Base-by-base conservation (phyloP, 1,284 basidiomycete genomes). In the Entoloma clypeatum region DNA sequence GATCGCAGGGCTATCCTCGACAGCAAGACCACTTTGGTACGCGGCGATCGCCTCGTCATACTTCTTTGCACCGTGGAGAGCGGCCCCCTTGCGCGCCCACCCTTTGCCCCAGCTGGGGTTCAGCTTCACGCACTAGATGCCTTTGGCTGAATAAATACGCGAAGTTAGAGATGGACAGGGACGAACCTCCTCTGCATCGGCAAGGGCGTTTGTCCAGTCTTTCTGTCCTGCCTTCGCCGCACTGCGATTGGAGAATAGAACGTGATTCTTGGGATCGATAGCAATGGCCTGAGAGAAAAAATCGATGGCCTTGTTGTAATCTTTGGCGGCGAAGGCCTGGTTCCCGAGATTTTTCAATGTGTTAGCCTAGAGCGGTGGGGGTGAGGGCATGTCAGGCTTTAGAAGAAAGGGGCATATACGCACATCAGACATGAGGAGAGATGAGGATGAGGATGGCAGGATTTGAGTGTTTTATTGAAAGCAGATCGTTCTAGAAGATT, bases 281-380 rank as follows among this genome's bases (percentile, higher is more conserved):
- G 77, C 81, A 60, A 97, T 89, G 14, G 91, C 94, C 54, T 94
- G 78, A 4, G 85, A 79, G 71, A 96, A 98, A 36, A 87, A 65
- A 53, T 83, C 75, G 68, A 94, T 91, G 7, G 94, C 94, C 48
- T 78, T 81, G 65, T 90, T 82, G 67, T 88, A 97, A 59, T 96
- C 81, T 65, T 95, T 97, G 41, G 91, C 89, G 24, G 87, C 75
- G 69, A 98, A 97, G 27, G 91, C 91, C 64, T 94, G 94, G 78
- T 98, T 98, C 59, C 94, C 94, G 62, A 85, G 80, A 57, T 92
- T 88, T 74, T 98, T 96, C 59, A 93, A 75, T 49, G 79, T 67
- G 61, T 66, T 74, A 40, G 68, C 74, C 74, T 79, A 35, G 9
- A 28, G 24, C 30, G 38, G 8, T 28, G 7, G 42, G n/a, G 43